These are phyloP conservation scores for Suillus variegatus DNA, from an alignment of 768 basidiomycete genomes.

Conservation along the genomic window DNA sequence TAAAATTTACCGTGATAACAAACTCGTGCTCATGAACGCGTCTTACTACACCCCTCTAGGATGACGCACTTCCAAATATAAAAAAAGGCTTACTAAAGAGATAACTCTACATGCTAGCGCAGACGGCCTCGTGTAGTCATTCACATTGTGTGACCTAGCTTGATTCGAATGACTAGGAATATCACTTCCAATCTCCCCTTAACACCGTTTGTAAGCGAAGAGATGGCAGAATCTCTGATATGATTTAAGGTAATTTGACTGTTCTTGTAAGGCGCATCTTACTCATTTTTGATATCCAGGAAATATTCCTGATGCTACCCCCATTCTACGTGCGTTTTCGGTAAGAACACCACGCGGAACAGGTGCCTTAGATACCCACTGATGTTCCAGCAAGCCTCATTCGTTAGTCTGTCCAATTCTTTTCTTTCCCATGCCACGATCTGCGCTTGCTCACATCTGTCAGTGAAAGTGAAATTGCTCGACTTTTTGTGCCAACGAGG, in stretches of 20 bases:
- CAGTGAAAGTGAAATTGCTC: neutral
- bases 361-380: conserved; percentile 5
- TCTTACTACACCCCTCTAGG: neutral
- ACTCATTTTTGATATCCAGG: neutral
- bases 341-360: neutral
- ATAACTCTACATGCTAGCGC: neutral
- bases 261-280: neutral
- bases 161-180: neutral
- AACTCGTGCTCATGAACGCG: neutral
- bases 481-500: neutral
- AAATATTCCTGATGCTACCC: neutral
- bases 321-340: neutral
- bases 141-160: neutral
- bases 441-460: neutral
- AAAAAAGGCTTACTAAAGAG: neutral
- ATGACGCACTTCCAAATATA: neutral
- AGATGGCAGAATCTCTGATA: neutral
- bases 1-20: neutral
- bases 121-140: neutral
- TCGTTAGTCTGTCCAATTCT: neutral
- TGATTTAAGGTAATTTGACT: neutral
- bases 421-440: neutral
- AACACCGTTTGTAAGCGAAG: neutral
- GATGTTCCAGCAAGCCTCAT: neutral
- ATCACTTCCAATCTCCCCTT: neutral